Base-by-base conservation (phyloP, 371 early-diverging fungal genomes). In the Batkoa obscura region DNA sequence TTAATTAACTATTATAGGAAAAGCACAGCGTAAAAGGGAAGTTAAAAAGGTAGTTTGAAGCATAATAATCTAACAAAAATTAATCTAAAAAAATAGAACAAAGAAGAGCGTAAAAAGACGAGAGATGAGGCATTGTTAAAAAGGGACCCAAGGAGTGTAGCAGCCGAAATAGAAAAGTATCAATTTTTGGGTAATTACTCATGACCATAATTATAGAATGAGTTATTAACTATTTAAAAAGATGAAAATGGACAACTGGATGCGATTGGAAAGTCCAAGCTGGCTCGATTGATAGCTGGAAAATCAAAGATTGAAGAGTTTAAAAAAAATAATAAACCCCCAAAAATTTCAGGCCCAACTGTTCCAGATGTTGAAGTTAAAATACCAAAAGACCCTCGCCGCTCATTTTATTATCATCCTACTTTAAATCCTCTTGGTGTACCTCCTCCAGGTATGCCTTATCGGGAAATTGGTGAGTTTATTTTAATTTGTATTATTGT, bases 331-430 rank as follows among this genome's bases (percentile, higher is more conserved):
- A 23, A 23, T 23, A 23, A 23, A 23, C 23, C 23, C 23, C 0
- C 23, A 23, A 23, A 23, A 23, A 23, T 23, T 23, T 23, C 23
- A 23, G 23, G 23, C 23, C 23, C 23, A 23, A 23, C 23, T 23
- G 23, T 23, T 23, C 23, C 23, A 23, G 23, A 23, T 23, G 23
- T 23, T 23, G 23, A 23, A 23, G 23, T 23, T 23, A 23, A 47
- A n/a, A 9, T 54, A 4, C 54, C 54, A 23, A 54, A 54, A 37
- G 68, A 68, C 23, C 68, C 68, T 9, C 65, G 62, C 8, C 61
- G 65, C 38, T 68, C 68, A 0, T 62, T 68, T 9, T 65, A 68
- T 39, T 68, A 68, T 52, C 65, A 68, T 43, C 68, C 68, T 23
- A 52, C 65, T 3, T 38, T 68, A 41, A 68, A 68, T 52, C 68